phyloP scores from a whole-genome alignment of 768 basidiomycete genomes.

The Dentipellis fragilis region DNA sequence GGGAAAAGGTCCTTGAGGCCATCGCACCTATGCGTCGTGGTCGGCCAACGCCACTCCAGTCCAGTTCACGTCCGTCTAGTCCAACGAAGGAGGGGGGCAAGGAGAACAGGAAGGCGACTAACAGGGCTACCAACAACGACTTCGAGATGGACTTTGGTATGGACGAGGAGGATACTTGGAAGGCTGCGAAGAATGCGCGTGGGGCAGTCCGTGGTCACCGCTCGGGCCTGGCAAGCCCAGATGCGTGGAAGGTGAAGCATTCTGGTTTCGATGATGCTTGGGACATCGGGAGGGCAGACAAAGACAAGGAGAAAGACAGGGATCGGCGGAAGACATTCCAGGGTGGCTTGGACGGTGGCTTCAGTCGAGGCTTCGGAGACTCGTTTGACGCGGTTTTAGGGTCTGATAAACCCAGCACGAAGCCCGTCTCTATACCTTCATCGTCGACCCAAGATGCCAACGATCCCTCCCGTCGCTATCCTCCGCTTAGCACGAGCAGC shows the following conservation, averaged over 20 bases:
- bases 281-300: constrained; percentile 1
- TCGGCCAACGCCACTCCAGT: constrained; percentile 31
- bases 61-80: constrained; percentile 18
- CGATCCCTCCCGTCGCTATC: constrained; percentile 4
- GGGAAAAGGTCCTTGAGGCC: constrained; percentile 71
- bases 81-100: constrained; percentile 15
- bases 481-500: constrained; percentile 4
- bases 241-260: constrained; percentile 5
- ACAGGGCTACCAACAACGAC: constrained; percentile 4
- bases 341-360: constrained; percentile 1
- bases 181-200: constrained; percentile 4
- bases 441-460: background rate
- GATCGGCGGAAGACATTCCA: constrained; percentile 12
- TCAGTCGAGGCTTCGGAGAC: constrained; percentile 46
- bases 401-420: background rate
- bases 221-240: constrained; percentile 12
- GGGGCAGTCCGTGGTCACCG: constrained; percentile 14
- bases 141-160: constrained; percentile 19
- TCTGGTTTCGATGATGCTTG: constrained; percentile 9
- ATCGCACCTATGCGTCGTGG: constrained; percentile 74
- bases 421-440: constrained; percentile 1
- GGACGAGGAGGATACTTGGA: constrained; percentile 19
- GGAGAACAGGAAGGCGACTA: background rate
- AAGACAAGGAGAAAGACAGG: constrained; percentile 8
- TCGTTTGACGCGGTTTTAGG: constrained; percentile 29